Evolutionary conservation across 768 basidiomycete species (phyloP), one percentile per base, ranked within the genome.

Genomic region (Tulasnella sp.): DNA sequence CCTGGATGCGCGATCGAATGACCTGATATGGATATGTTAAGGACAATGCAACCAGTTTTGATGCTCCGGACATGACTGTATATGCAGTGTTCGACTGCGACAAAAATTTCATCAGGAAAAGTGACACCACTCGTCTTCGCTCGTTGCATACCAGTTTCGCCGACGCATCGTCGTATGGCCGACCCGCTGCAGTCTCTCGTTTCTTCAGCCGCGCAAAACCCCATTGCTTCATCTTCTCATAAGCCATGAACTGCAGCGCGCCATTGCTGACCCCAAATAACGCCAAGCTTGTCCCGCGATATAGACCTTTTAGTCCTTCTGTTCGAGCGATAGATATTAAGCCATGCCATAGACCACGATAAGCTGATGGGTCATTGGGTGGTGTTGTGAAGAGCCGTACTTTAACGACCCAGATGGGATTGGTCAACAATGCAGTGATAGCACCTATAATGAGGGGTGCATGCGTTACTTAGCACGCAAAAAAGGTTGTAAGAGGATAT

Each of bases 11-110:
- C 1, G 95, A 93, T 56, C 95, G 82, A 43, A 99, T 78, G 45
- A 99, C 96, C 73, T 99, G 96, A 70, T 98, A 98, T 7, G 96
- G 96, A 70, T 99, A 99, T 32, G 96, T 99, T 21, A 83, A 65
- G 4, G 80, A 72, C 43, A 98, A 80, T 0, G 96, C 91, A 21
- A 79, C 78, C 4, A 96, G 73, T 72, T 98, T 98, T 65, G 92
- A 93, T 23, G 80, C 78, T 19, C 89, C 95, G 0, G 91, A 95
- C 81, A 97, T 95, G 41, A 88, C 63, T 7, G 92, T 89, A 73
- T 98, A 98, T 30, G 91, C 78, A 30, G 82, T 77, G 68, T 98
- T 98, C 17, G 90, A 88, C 95, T 97, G 66, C 0, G 17, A n/a
- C n/a, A 65, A 51, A 9, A 15, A 9, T 38, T 56, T 47, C 51